Percentiles rank a stretch among this genome's conserved stretches.
Conservation (phyloP, 2,329 filamentous ascomycete species). For the Aspergillus pseudotamarii region DNA sequence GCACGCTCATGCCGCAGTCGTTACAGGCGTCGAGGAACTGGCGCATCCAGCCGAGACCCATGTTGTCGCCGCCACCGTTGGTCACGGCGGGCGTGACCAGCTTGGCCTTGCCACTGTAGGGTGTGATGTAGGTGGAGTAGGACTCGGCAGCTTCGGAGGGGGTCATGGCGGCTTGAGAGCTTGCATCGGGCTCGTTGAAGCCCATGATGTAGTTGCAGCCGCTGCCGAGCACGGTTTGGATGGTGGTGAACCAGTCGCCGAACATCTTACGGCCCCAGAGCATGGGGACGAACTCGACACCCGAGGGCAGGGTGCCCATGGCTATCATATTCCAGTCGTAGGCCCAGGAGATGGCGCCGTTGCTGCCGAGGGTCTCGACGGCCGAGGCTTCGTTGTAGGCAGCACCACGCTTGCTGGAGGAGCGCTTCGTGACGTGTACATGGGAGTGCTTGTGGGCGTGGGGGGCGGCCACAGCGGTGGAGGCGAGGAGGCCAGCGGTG, state of each 20-base stretch:
- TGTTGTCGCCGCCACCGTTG: constrained; percentile 34
- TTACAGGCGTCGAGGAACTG: constrained; percentile 43
- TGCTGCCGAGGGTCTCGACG: constrained; percentile 34
- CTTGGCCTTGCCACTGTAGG: constrained; percentile 37
- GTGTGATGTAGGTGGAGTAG: constrained; percentile 44
- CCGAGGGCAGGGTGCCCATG: constrained; percentile 33
- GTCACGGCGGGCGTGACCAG: constrained; percentile 48
- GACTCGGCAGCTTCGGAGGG: constrained; percentile 38
- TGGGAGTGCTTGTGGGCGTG: constrained; percentile 15
- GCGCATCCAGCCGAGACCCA: constrained; percentile 46
- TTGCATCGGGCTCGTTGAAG: constrained; percentile 52
- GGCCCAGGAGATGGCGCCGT: constrained; percentile 42
- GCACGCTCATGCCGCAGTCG: constrained; percentile 43
- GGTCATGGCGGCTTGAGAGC: constrained; percentile 42
- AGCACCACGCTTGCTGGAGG: constrained; percentile 33
- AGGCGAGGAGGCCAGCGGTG: constrained; percentile 37
- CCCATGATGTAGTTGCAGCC: constrained; percentile 43
- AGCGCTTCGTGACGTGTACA: constrained; percentile 7
- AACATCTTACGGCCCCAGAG: constrained; percentile 47
- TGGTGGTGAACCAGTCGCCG: constrained; percentile 36
- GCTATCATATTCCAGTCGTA: constrained; percentile 48
- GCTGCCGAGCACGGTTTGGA: constrained; percentile 37
- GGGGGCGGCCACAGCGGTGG: constrained; percentile 37
- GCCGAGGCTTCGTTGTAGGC: constrained; percentile 44
- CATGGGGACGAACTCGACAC: constrained; percentile 49